Conservation (phyloP, 1,139 yeast species). For the Scheffersomyces segobiensis region DNA sequence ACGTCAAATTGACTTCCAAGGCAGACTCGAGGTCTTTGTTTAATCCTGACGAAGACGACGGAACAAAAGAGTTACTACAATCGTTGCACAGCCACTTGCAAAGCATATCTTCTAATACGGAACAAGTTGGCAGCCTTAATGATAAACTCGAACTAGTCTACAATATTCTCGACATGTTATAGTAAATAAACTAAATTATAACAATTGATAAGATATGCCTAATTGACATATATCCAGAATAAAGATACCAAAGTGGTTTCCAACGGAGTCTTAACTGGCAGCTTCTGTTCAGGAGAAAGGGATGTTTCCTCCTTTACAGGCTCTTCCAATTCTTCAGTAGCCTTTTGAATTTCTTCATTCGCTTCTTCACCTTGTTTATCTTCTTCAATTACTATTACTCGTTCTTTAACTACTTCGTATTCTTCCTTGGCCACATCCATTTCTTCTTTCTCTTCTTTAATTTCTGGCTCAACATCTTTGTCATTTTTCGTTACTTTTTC, state of each 20-base stretch:
- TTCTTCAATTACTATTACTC: too few relatives aligned
- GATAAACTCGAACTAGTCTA: constrained; percentile 28
- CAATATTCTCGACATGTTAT: constrained; percentile 23
- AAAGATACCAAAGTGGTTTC: constrained; percentile 23
- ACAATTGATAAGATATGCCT: neutral
- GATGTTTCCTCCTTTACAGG: neutral
- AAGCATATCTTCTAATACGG: constrained; percentile 18
- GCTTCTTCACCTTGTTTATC: neutral
- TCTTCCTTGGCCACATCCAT: neutral
- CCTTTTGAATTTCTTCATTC: neutral
- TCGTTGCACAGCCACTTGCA: constrained; percentile 19
- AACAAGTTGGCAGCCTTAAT: constrained; percentile 22
- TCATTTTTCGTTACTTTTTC: neutral
- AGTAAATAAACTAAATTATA: neutral
- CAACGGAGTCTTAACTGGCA: neutral
- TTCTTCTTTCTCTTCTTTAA: constrained; percentile 1
- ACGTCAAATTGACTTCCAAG: constrained; percentile 2
- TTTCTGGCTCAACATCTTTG: neutral
- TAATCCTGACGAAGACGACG: constrained; percentile 28
- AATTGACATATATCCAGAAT: constrained; percentile 32
- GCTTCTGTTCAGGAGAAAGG: neutral
- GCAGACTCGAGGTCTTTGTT: constrained; percentile 11
- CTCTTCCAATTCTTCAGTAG: neutral
- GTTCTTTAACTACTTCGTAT: neutral
- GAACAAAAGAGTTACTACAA: constrained; percentile 20